Percentiles rank a stretch among this genome's conserved stretches.
These are phyloP conservation scores for Xylaria intraflava DNA, from an alignment of 495 filamentous ascomycete species.

Conservation along the genomic window DNA sequence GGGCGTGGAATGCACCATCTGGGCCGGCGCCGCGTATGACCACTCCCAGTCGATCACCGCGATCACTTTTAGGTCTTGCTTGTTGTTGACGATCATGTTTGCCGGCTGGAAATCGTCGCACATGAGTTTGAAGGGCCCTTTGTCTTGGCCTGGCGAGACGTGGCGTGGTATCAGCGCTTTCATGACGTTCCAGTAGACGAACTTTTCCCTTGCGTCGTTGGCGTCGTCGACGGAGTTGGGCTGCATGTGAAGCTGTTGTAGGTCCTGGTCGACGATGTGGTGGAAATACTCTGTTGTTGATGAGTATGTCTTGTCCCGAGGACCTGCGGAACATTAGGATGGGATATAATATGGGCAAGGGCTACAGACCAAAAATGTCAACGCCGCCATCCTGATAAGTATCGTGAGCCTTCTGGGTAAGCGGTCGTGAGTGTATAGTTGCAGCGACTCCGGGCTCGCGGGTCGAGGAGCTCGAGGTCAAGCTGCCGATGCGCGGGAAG, in stretches of 20 bases:
- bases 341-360: conserved; percentile 3
- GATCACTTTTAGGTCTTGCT: conserved; percentile 12
- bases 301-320: neutral
- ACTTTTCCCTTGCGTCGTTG: conserved; percentile 13
- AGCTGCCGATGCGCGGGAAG: conserved; percentile 30
- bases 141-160: neutral
- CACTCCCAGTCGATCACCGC: conserved; percentile 22
- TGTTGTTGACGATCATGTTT: conserved; percentile 29
- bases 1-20: conserved; percentile 21
- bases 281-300: conserved; percentile 17
- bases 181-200: conserved; percentile 6
- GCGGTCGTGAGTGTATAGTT: conserved; percentile 16
- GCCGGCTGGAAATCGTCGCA: conserved; percentile 30
- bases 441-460: neutral
- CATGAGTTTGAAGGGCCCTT: conserved; percentile 24
- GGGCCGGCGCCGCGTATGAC: conserved; percentile 19
- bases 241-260: conserved; percentile 12
- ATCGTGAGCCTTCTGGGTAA: conserved; percentile 30
- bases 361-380: conserved; percentile 26
- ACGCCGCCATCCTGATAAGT: conserved; percentile 31
- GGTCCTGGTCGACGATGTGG: conserved; percentile 12
- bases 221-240: conserved; percentile 13
- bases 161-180: conserved; percentile 8
- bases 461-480: conserved; percentile 4
- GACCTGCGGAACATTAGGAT: neutral